Conservation (phyloP, 2,329 filamentous ascomycete genomes). For the Hypoxylon sp. region DNA sequence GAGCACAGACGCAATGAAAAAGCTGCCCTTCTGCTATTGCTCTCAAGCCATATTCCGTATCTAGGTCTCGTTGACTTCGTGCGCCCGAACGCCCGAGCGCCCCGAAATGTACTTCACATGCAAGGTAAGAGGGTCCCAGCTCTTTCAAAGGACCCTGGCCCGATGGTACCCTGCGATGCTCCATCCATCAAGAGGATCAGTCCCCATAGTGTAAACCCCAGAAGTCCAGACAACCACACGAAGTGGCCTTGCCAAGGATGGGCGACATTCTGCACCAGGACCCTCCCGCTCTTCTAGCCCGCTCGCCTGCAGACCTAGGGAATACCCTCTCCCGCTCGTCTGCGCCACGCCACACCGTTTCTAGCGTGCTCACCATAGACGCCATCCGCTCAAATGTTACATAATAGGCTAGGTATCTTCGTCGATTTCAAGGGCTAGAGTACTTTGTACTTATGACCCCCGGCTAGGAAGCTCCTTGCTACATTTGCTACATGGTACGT, state of each 20-base stretch:
- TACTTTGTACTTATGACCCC: conserved; percentile 22
- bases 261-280: conserved; percentile 29
- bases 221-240: conserved; percentile 18
- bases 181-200: conserved; percentile 26
- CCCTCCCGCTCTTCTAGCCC: conserved; percentile 15
- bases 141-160: conserved; percentile 26
- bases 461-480: conserved; percentile 6
- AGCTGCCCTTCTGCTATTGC: conserved; percentile 4
- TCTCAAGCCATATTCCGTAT: conserved; percentile 11
- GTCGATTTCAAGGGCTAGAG: conserved; percentile 13
- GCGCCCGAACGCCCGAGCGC: conserved; percentile 16
- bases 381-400: conserved; percentile 23
- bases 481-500: no score
- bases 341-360: conserved; percentile 30
- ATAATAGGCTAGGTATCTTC: no score
- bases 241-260: conserved; percentile 22
- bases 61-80: conserved; percentile 19
- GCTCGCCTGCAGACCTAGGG: conserved; percentile 12
- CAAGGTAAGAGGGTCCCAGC: conserved; percentile 31
- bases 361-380: conserved; percentile 29
- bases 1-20: conserved; percentile 15
- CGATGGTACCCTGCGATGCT: conserved; percentile 25
- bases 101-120: conserved; percentile 19
- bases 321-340: conserved; percentile 24
- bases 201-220: conserved; percentile 22